Base-by-base conservation (phyloP, 805 yeast genomes). In the Metschnikowia aberdeeniae region DNA sequence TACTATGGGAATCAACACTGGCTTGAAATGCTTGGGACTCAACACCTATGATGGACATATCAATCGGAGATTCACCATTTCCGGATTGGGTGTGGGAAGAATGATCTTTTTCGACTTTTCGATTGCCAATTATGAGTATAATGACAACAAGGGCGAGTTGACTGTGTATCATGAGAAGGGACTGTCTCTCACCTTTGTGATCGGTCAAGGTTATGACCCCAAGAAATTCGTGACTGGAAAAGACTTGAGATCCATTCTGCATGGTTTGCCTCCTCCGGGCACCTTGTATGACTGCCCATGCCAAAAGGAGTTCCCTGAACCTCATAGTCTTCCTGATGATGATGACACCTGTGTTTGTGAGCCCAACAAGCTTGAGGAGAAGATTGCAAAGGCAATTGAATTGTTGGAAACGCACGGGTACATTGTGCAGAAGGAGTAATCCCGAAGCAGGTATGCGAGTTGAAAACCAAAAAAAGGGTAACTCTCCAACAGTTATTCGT, bases 81-180 rank as follows among this genome's bases (percentile, higher is more conserved):
- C 29, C 8, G 44, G 44, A 11, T 42, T 34, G 13, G 39, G 44
- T 9, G 19, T n/a, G 3, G 34, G 40, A 34, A 42, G 34, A 27
- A 19, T 6, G 14, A 34, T 42, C 14, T 10, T 5, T 6, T 22
- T 42, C 14, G 20, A 29, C 30, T 12, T 29, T 17, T 24, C 12
- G 9, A 17, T 42, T 34, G 5, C 24, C 4, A 8, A 11, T 9
- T 13, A 19, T 13, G 4, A 13, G 20, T 32, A 32, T 32, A 11
- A 32, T 13, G 19, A 1, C 1, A 8, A n/a, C 19, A 13, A 12
- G 11, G 34, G 34, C 5, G 20, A n/a, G 19, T 32, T 32, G 34
- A 32, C 20, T 14, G 14, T 32, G 11, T 32, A 13, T 14, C 19
- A 32, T 14, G 3, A 11, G n/a, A 6, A 4, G 7, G 19, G 33